Conservation (phyloP, 306 rosid species). For the Sicyos edulis region DNA sequence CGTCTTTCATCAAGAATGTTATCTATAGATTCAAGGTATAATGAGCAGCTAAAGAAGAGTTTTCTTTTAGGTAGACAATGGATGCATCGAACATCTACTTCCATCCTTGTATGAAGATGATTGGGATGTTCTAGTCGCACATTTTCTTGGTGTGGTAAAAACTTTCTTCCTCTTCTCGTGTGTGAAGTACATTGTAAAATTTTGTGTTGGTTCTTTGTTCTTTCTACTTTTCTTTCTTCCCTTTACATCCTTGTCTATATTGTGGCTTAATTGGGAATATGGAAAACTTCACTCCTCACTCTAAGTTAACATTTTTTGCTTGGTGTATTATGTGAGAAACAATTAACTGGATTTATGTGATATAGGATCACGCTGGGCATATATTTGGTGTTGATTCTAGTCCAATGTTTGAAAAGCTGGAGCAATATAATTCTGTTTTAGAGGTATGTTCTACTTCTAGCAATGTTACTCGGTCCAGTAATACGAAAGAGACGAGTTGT, state of each 20-base stretch:
- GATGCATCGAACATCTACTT: conserved; percentile 83
- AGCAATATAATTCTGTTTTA: conserved; percentile 72
- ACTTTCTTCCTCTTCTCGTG: conserved; percentile 8
- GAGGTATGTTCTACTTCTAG: conserved; percentile 36
- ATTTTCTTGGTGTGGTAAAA: conserved; percentile 97
- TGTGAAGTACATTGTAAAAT: not conserved
- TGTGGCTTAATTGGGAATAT: not conserved
- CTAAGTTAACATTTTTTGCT: not conserved
- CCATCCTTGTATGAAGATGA: conserved; percentile 74
- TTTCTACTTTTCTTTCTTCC: conserved; percentile 13
- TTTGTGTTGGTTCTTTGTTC: conserved; percentile 7
- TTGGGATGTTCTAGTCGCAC: conserved; percentile 96
- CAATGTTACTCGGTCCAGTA: not conserved
- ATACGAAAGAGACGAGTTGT: not conserved
- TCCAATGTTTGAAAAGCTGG: conserved; percentile 82
- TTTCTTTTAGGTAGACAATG: conserved; percentile 73
- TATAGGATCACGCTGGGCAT: conserved; percentile 94
- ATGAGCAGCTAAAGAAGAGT: conserved; percentile 15
- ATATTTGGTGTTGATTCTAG: conserved; percentile 90
- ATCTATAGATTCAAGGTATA: not conserved
- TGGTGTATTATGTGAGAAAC: not conserved
- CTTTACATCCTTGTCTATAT: not conserved
- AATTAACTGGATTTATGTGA: conserved; percentile 19
- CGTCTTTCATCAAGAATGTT: no score
- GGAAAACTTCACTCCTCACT: not conserved